These are phyloP conservation scores for Taphrina betulina DNA, from an alignment of 1,139 yeast species.

Conservation along the genomic window DNA sequence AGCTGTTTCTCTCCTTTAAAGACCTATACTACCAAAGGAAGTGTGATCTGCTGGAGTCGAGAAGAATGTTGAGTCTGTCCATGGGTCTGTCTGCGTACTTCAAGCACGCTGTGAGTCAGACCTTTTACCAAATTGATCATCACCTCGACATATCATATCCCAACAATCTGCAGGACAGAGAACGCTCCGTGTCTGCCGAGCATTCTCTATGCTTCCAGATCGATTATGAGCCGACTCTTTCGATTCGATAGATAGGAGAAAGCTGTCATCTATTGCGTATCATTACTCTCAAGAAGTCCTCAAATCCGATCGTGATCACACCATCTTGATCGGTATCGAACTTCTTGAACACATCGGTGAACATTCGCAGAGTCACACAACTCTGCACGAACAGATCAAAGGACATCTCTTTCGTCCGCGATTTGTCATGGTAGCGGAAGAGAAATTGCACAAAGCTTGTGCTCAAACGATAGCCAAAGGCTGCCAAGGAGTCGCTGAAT, in stretches of 20 bases:
- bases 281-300: constrained; percentile 26
- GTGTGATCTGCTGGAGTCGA: constrained; percentile 13
- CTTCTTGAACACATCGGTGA: constrained; percentile 75
- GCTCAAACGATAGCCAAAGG: constrained; percentile 68
- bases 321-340: constrained; percentile 52
- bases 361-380: constrained; percentile 68
- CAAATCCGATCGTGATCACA: constrained; percentile 27
- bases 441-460: constrained; percentile 58
- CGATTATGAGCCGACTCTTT: too few species aligned
- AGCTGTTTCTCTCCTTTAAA: not conserved
- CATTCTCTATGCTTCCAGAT: too few species aligned
- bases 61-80: too few species aligned
- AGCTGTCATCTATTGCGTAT: constrained; percentile 11
- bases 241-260: too few species aligned
- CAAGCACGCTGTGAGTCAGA: too few species aligned
- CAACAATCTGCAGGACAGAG: too few species aligned
- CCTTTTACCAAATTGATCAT: constrained; percentile 21
- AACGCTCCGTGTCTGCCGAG: too few species aligned
- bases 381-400: constrained; percentile 81
- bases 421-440: constrained; percentile 50
- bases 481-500: constrained; percentile 63
- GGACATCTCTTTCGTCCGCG: constrained; percentile 58
- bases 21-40: constrained; percentile 1
- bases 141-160: too few species aligned
- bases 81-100: too few species aligned